Base-by-base conservation (phyloP, 2,329 filamentous ascomycete genomes). In the Albifimbria verrucaria region DNA sequence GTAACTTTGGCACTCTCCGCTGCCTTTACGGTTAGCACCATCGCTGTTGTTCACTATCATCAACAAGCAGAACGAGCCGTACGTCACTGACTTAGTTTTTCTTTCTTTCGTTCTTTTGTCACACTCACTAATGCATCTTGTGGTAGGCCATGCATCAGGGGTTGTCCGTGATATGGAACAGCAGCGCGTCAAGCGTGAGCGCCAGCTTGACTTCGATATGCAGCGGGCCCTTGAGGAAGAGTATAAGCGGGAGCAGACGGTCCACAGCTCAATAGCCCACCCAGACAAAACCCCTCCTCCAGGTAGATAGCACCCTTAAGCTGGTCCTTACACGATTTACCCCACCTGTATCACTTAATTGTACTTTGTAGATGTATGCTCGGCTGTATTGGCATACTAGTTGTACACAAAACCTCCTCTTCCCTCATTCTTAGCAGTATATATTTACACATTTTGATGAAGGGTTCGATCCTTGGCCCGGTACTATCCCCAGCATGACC, bases 141-240 rank as follows among this genome's bases (percentile, higher is more conserved):
- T 28, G 12, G 28, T 57, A 93, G 94, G 89, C 90, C 53, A 99
- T 99, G 94, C 94, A 99, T 67, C 88, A 60, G 94, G 94, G 44
- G 94, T 99, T 42, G 77, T 97, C 59, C 89, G 93, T 58, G 94
- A 99, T 66, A 89, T 97, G 79, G 93, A 97, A 67, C 91, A 95
- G 67, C 92, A 96, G 69, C 86, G 89, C 45, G 70, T 97, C 59
- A 97, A 97, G 75, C 82, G 84, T 60, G 94, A 99, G 71, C 87
- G 94, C 54, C 90, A 95, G 70, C 83, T 92, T 49, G 94, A 99
- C 68, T 99, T 99, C 65, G 92, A 97, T 59, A 85, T 96, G 82
- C 94, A 99, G 68, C 83, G 80, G 57, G 82, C 81, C 7, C 77
- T 99, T 47, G 92, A 97, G 73, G 83, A 88, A 64, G 90, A 99